Evolutionary conservation across 306 rosid genomes (phyloP).

Genomic region (Senna siamea): DNA sequence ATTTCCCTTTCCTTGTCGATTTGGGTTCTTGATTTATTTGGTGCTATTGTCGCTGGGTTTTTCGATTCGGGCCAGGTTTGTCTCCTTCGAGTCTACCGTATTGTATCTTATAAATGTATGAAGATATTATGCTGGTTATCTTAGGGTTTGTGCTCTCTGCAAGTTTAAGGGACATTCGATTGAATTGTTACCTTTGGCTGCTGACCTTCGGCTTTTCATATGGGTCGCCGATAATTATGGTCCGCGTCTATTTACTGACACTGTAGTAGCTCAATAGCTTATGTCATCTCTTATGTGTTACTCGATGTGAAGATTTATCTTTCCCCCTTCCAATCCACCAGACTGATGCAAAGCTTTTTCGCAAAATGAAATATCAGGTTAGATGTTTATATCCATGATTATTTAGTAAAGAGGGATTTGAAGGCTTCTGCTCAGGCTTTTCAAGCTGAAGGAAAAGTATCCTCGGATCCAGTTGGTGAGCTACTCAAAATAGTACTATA

Average conservation of each 20-base stretch:
- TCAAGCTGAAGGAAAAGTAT: slow-evolving; percentile 98
- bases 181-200: slow-evolving; percentile 36
- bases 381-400: slow-evolving; percentile 98
- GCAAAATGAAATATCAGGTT: slow-evolving; percentile 61
- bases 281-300: slow-evolving; percentile 20
- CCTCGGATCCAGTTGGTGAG: slow-evolving; percentile 99
- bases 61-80: slow-evolving; percentile 45
- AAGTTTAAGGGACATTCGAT: slow-evolving; percentile 33
- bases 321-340: slow-evolving; percentile 25
- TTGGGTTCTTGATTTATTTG: slow-evolving; percentile 50
- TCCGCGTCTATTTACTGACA: not conserved
- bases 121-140: slow-evolving; percentile 36
- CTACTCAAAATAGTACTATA: slow-evolving; percentile 8
- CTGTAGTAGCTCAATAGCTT: slow-evolving; percentile 6
- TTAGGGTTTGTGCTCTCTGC: slow-evolving; percentile 48
- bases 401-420: slow-evolving; percentile 94
- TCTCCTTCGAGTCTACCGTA: not conserved
- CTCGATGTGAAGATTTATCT: slow-evolving; percentile 39
- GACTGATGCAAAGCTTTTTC: slow-evolving; percentile 41
- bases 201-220: slow-evolving; percentile 32
- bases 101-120: slow-evolving; percentile 16
- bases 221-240: slow-evolving; percentile 38
- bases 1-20: slow-evolving; percentile 39
- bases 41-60: slow-evolving; percentile 5
- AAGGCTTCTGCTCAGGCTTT: slow-evolving; percentile 99